Conservation (phyloP, 2,329 filamentous ascomycete genomes). For the Bipolaris zeicola region DNA sequence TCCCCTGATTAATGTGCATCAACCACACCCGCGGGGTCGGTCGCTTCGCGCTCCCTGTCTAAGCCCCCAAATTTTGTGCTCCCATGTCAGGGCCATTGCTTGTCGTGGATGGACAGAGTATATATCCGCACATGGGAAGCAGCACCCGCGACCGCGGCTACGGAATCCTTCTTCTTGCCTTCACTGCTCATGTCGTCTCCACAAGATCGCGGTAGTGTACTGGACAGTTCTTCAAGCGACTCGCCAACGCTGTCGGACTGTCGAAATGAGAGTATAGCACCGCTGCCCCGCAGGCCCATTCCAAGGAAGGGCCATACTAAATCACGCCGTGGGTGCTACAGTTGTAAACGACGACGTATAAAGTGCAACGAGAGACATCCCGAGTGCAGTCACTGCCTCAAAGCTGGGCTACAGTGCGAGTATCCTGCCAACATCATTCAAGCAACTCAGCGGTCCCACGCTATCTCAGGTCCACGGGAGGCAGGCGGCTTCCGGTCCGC, state of each 20-base stretch:
- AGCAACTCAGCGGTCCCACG: conserved; percentile 27
- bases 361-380: conserved; percentile 73
- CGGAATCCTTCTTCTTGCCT: conserved; percentile 19
- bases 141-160: conserved; percentile 23
- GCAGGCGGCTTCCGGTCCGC: conserved; percentile 38
- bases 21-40: conserved; percentile 25
- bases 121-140: conserved; percentile 36
- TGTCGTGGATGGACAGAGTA: conserved; percentile 22
- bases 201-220: conserved; percentile 24
- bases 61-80: conserved; percentile 1
- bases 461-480: conserved; percentile 34
- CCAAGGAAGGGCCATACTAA: conserved; percentile 67
- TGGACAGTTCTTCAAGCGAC: conserved; percentile 40
- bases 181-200: conserved; percentile 29
- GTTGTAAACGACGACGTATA: conserved; percentile 70
- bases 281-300: conserved; percentile 43
- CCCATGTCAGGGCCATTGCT: conserved; percentile 21
- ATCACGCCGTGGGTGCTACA: conserved; percentile 68
- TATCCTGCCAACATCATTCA: conserved; percentile 59
- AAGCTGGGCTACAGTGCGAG: conserved; percentile 66
- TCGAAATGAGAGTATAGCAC: conserved; percentile 24
- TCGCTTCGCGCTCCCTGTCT: conserved; percentile 27
- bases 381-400: conserved; percentile 66
- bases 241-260: conserved; percentile 36
- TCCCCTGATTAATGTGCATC: conserved; percentile 31